Conservation (phyloP, 495 filamentous ascomycete genomes). For the Penicillium lagena region DNA sequence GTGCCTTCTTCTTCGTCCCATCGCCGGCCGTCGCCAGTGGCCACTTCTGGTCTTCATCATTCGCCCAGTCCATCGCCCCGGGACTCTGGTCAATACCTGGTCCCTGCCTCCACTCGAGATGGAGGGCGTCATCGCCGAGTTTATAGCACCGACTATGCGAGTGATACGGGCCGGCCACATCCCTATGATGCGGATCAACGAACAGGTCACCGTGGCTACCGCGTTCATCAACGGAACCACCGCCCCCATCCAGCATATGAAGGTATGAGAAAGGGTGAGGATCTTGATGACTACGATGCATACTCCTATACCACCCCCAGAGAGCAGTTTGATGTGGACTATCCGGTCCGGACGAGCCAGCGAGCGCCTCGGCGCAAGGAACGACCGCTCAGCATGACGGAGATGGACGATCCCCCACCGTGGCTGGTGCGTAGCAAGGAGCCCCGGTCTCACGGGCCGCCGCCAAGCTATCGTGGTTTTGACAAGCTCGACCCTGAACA, state of each 20-base stretch:
- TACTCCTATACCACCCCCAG: constrained; percentile 69
- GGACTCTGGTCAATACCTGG: constrained; percentile 21
- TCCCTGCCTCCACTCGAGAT: constrained; percentile 20
- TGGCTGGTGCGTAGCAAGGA: constrained; percentile 31
- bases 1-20: constrained; percentile 19
- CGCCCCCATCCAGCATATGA: constrained; percentile 25
- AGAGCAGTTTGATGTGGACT: constrained; percentile 63
- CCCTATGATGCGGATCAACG: constrained; percentile 11
- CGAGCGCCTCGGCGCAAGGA: constrained; percentile 46
- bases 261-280: constrained; percentile 43
- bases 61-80: constrained; percentile 24
- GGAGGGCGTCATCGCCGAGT: constrained; percentile 23
- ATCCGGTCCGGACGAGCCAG: constrained; percentile 39
- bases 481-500: constrained; percentile 43
- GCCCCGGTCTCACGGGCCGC: constrained; percentile 43
- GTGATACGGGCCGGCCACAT: constrained; percentile 28
- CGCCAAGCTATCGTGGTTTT: constrained; percentile 56
- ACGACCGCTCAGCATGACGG: constrained; percentile 58
- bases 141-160: constrained; percentile 33
- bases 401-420: constrained; percentile 50
- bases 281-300: constrained; percentile 53
- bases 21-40: constrained; percentile 22
- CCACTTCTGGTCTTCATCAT: constrained; percentile 20
- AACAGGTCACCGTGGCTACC: constrained; percentile 15
- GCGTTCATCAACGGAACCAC: constrained; percentile 12